phyloP scores from a whole-genome alignment of 2,329 filamentous ascomycete genomes.

The Monilinia fructigena region DNA sequence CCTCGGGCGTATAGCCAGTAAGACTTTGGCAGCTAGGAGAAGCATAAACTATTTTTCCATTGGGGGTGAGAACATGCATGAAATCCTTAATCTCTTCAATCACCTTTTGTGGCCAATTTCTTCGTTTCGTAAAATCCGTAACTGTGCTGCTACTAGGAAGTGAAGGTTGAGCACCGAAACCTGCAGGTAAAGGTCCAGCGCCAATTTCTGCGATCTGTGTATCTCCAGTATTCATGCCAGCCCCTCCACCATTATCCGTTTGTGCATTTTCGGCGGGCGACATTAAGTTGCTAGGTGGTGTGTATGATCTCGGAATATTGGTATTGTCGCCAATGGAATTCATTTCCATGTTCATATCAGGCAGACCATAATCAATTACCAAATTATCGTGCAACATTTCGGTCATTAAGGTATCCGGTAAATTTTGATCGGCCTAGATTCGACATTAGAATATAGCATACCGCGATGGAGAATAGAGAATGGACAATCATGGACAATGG shows the following conservation, averaged over 20 bases:
- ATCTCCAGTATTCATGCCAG: slow-evolving; percentile 26
- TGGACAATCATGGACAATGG: too few species aligned
- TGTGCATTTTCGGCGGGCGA: slow-evolving; percentile 28
- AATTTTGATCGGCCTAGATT: slow-evolving; percentile 27
- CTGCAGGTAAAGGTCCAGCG: slow-evolving; percentile 38
- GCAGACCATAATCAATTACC: slow-evolving; percentile 44
- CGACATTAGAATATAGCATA: slow-evolving; percentile 15
- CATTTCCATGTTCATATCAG: slow-evolving; percentile 46
- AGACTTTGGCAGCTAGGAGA: slow-evolving; percentile 74
- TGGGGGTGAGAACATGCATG: slow-evolving; percentile 79
- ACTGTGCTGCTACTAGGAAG: slow-evolving; percentile 50
- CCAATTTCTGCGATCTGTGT: slow-evolving; percentile 35
- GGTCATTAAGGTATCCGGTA: slow-evolving; percentile 38
- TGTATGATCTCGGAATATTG: slow-evolving; percentile 35
- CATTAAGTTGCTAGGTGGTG: slow-evolving; percentile 31
- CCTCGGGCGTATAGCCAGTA: slow-evolving; percentile 70
- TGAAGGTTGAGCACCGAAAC: slow-evolving; percentile 36
- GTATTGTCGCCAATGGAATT: slow-evolving; percentile 34
- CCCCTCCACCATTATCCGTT: slow-evolving; percentile 24
- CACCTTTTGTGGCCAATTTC: slow-evolving; percentile 84
- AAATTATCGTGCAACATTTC: slow-evolving; percentile 48
- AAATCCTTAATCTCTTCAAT: slow-evolving; percentile 89
- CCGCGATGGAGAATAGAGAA: not conserved
- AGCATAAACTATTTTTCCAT: slow-evolving; percentile 81
- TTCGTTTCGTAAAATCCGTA: slow-evolving; percentile 64